These are phyloP conservation scores for Wilhelminamyces savonicus DNA, from an alignment of 805 yeast genomes.

Conservation along the genomic window DNA sequence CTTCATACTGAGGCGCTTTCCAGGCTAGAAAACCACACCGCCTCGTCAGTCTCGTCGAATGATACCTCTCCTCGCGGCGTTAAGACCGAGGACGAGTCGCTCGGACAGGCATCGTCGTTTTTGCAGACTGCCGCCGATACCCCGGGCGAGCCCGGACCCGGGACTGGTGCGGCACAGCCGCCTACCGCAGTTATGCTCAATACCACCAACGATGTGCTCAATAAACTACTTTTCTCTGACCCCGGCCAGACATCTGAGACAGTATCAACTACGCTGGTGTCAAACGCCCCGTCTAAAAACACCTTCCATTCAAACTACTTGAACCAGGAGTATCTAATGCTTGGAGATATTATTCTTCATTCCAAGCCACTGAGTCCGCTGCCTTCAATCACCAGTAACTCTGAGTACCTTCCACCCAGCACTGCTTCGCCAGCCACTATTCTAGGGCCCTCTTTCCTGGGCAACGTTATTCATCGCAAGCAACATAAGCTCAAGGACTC, in stretches of 20 bases:
- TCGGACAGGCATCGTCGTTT: no score
- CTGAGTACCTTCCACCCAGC: background rate
- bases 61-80: no score
- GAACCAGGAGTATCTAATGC: constrained; percentile 45
- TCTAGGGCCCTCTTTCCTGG: constrained; percentile 5
- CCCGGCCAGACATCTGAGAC: constrained; percentile 14
- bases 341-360: constrained; percentile 41
- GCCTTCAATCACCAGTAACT: constrained; percentile 21
- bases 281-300: constrained; percentile 7
- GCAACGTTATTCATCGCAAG: constrained; percentile 2
- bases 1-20: no score
- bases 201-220: constrained; percentile 10
- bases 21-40: no score
- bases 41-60: no score
- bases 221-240: constrained; percentile 12
- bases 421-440: background rate
- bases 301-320: constrained; percentile 38
- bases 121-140: no score
- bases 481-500: constrained; percentile 14
- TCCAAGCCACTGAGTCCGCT: constrained; percentile 36
- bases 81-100: no score
- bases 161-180: no score
- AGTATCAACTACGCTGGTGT: constrained; percentile 7
- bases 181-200: no score
- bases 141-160: no score